These are phyloP conservation scores for Akanthomyces muscarius DNA, from an alignment of 2,329 filamentous ascomycete genomes.

Conservation along the genomic window DNA sequence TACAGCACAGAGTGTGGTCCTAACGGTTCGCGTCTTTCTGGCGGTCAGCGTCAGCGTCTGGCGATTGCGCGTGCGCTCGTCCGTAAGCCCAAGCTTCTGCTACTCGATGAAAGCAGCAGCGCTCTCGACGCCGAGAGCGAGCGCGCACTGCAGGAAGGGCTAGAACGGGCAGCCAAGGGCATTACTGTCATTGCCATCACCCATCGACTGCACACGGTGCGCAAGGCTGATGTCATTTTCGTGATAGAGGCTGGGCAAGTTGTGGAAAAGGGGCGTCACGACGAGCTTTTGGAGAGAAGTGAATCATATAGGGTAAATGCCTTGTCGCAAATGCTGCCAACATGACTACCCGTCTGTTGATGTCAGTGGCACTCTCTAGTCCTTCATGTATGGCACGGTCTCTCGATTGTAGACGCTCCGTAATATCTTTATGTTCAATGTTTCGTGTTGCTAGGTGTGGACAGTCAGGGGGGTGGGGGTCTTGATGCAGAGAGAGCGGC, in stretches of 20 bases:
- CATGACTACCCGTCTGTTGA: constrained; percentile 12
- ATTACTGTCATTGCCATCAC: constrained; percentile 58
- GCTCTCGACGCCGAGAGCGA: constrained; percentile 71
- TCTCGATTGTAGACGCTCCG: too few species aligned
- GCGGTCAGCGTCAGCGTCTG: constrained; percentile 74
- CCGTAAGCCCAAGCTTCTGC: constrained; percentile 65
- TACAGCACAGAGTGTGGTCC: constrained; percentile 66
- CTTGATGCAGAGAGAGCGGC: too few species aligned
- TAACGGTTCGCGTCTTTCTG: constrained; percentile 70
- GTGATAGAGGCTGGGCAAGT: constrained; percentile 51
- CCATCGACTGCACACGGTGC: constrained; percentile 54
- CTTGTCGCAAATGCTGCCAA: constrained; percentile 44
- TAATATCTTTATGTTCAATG: too few species aligned
- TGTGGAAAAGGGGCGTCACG: constrained; percentile 49
- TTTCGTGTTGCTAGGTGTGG: too few species aligned
- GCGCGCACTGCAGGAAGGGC: constrained; percentile 59
- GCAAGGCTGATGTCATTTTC: constrained; percentile 55
- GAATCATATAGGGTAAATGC: constrained; percentile 51
- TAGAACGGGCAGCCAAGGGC: constrained; percentile 53
- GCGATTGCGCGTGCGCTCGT: constrained; percentile 75
- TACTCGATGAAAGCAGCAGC: constrained; percentile 79
- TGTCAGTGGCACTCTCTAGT: background rate
- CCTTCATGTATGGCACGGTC: too few species aligned
- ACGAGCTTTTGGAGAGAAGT: constrained; percentile 49
- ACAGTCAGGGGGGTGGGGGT: too few species aligned